Percentiles rank a stretch among this genome's conserved stretches.
Evolutionary conservation across 768 basidiomycete species (phyloP).

Genomic region (Hygrophoropsis aurantiaca): DNA sequence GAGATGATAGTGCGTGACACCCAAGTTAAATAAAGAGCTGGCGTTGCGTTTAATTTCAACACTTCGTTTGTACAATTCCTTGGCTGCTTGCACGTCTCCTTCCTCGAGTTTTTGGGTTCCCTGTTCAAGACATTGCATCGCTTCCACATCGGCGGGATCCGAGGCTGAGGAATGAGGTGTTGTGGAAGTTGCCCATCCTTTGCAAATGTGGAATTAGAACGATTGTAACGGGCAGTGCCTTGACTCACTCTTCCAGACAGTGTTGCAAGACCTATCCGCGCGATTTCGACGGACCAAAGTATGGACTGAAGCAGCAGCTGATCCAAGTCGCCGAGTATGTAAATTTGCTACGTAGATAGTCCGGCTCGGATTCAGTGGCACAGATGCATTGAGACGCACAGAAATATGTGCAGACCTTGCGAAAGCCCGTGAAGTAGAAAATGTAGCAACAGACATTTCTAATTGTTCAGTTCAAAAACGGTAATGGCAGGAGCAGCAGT

Average conservation of each 20-base stretch:
- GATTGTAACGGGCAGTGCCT: constrained; percentile 2
- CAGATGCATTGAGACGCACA: constrained; percentile 18
- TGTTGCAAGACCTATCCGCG: constrained; percentile 7
- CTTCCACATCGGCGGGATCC: constrained; percentile 82
- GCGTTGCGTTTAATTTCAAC: constrained; percentile 78
- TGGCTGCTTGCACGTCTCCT: constrained; percentile 80
- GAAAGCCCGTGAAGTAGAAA: constrained; percentile 20
- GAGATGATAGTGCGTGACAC: constrained; percentile 87
- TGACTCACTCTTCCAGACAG: constrained; percentile 27
- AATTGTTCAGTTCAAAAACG: constrained; percentile 29
- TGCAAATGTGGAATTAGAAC: constrained; percentile 2
- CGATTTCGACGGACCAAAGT: constrained; percentile 6
- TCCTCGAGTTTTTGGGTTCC: constrained; percentile 85
- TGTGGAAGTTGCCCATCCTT: constrained; percentile 77
- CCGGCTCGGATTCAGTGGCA: constrained; percentile 13
- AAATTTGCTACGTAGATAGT: constrained; percentile 15
- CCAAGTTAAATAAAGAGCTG: constrained; percentile 83
- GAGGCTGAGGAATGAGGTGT: constrained; percentile 79
- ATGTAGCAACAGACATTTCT: constrained; percentile 17
- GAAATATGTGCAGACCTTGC: constrained; percentile 22
- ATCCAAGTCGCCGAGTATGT: constrained; percentile 15
- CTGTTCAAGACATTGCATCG: constrained; percentile 75
- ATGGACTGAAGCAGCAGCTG: constrained; percentile 1
- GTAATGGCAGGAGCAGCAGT: constrained; percentile 4
- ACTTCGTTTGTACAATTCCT: constrained; percentile 73